These are phyloP conservation scores for Lactuca sativa DNA, from an alignment of 129 eudicot species.

Conservation along the genomic window DNA sequence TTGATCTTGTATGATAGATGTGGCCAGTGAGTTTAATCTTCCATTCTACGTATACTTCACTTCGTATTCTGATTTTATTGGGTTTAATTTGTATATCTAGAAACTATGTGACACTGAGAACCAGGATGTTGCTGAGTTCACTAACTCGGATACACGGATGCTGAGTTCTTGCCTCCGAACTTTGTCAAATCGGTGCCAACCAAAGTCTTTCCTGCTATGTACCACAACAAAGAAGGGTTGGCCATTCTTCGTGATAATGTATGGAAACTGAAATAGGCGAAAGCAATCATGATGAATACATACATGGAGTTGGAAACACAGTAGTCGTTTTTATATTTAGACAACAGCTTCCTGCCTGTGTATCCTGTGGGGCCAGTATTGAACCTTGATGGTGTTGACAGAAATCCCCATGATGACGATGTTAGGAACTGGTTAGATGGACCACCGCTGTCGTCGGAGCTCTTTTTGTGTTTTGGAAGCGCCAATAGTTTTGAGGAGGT, in stretches of 20 bases:
- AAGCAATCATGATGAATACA: slow-evolving; percentile 10
- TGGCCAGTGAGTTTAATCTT: slow-evolving; percentile 23
- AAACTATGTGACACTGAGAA: background rate
- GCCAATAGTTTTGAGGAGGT: slow-evolving; percentile 14
- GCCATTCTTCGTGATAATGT: background rate
- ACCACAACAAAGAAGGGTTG: background rate
- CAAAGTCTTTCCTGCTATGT: slow-evolving; percentile 13
- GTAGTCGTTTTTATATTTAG: background rate
- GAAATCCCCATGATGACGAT: background rate
- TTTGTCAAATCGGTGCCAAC: slow-evolving; percentile 16
- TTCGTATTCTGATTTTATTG: slow-evolving; percentile 14
- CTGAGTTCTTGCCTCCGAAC: background rate
- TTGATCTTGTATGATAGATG: slow-evolving; percentile 14
- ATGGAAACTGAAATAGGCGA: slow-evolving; percentile 7
- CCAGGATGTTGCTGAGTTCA: slow-evolving; percentile 3
- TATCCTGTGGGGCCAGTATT: slow-evolving; percentile 21
- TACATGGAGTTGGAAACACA: slow-evolving; percentile 18
- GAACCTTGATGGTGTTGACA: slow-evolving; percentile 3
- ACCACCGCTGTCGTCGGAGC: slow-evolving; percentile 21
- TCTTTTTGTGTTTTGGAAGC: slow-evolving; percentile 28
- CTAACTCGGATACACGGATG: background rate
- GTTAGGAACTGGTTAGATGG: slow-evolving; percentile 19
- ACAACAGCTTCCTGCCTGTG: background rate
- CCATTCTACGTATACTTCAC: slow-evolving; percentile 23
- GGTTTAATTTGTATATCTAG: slow-evolving; percentile 13